Base-by-base conservation (phyloP, 768 basidiomycete genomes). In the Cystobasidium onofrii region DNA sequence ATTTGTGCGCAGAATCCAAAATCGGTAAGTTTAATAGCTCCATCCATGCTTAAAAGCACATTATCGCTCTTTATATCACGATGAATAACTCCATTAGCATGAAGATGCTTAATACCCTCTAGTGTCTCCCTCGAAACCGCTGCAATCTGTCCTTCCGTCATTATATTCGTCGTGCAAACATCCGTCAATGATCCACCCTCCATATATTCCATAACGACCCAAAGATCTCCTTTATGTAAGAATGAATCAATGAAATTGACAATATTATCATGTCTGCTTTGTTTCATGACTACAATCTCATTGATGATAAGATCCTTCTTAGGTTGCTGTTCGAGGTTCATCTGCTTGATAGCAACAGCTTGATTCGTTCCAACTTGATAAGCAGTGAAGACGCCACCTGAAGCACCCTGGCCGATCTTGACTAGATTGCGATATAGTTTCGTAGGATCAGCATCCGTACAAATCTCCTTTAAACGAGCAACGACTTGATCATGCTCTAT, bases 251-350 rank as follows among this genome's bases (percentile, higher is more conserved):
- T 86, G 44, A 97, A 86, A 80, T 95, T 93, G 73, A 90, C 89
- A 29, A 98, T 85, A 72, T 98, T 87, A 7, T 91, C 87, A 44
- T 98, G 92, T 81, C 97, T 94, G 74, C 90, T 89, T 82, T 98
- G 96, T 81, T 93, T 95, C 95, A 99, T 98, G 77, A 99, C 96
- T 75, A 97, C 94, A 71, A 98, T 98, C 82, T 93, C 95, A 69
- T 85, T 92, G 15, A 96, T 93, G 80, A 98, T 95, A 1, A 71
- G 29, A 80, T 98, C 95, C 82, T 98, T 97, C 86, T 98, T 98
- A 50, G 96, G 96, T 79, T 98, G 96, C 83, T 98, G 96, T 82
- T 98, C 94, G 34, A 99, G 86, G 84, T 99, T 96, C 96, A 98
- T 99, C 82, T 98, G 95, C 82, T 99, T 99, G 86, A 99, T 99